These are phyloP conservation scores for Candida oleophila DNA, from an alignment of 805 yeast species.

Conservation along the genomic window DNA sequence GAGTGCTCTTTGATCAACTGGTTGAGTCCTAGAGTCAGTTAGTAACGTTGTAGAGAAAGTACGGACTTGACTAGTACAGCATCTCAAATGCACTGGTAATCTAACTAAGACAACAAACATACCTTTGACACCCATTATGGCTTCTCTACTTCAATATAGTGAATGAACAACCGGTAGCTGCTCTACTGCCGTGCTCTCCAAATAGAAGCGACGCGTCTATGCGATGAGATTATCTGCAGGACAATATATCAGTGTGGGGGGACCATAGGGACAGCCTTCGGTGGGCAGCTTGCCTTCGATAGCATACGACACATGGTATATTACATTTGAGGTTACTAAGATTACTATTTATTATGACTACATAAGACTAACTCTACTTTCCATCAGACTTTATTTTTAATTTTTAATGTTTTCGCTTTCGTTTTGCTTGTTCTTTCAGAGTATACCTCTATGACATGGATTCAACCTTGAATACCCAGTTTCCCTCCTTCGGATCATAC, in stretches of 20 bases:
- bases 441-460: slow-evolving; percentile 27
- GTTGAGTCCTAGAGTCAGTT: slow-evolving; percentile 64
- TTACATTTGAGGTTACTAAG: neutral
- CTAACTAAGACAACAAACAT: slow-evolving; percentile 5
- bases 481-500: slow-evolving; percentile 75
- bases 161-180: no score
- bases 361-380: neutral
- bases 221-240: neutral
- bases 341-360: neutral
- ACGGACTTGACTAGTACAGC: no score
- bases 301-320: no score
- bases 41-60: no score
- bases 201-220: neutral
- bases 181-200: no score
- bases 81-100: neutral
- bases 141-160: no score
- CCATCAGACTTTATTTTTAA: no score
- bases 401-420: neutral
- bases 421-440: no score
- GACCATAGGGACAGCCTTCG: no score
- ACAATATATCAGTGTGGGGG: no score
- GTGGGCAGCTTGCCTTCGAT: no score
- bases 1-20: slow-evolving; percentile 88
- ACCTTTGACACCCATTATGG: slow-evolving; percentile 31
- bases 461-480: slow-evolving; percentile 62